These are phyloP conservation scores for Cucurbita pepo DNA, from an alignment of 306 rosid genomes.

Conservation along the genomic window DNA sequence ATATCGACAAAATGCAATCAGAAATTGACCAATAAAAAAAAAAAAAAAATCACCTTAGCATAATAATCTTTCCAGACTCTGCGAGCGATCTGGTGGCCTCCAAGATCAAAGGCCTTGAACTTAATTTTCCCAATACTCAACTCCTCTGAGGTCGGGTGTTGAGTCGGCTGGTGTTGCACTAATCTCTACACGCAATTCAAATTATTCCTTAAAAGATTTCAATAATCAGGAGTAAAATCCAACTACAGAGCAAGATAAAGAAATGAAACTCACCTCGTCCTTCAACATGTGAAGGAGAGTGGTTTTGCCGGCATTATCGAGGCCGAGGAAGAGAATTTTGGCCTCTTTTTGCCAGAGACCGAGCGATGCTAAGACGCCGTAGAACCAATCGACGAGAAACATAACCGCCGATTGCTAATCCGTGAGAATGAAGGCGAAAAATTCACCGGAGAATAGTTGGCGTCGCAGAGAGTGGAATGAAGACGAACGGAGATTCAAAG, in stretches of 20 bases:
- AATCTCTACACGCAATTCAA: conserved; percentile 42
- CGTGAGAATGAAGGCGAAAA: not conserved
- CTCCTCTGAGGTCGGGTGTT: conserved; percentile 84
- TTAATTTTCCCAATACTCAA: conserved; percentile 85
- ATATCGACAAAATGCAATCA: not conserved
- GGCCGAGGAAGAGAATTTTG: conserved; percentile 85
- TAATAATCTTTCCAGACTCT: conserved; percentile 96
- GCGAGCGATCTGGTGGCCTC: conserved; percentile 90
- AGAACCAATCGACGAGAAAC: conserved; percentile 89
- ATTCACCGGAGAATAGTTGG: conserved; percentile 8
- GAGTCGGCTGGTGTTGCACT: conserved; percentile 95
- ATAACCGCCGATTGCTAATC: conserved; percentile 5
- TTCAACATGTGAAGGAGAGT: conserved; percentile 95
- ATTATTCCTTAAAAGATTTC: not conserved
- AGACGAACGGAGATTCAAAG: not conserved
- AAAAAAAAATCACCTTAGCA: conserved; percentile 45
- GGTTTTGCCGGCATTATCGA: conserved; percentile 92
- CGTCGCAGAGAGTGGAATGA: not conserved
- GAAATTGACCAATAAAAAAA: not conserved
- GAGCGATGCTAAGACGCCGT: conserved; percentile 76
- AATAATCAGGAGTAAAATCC: not conserved
- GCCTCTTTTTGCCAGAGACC: conserved; percentile 98
- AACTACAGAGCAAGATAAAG: not conserved
- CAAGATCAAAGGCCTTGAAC: conserved; percentile 91
- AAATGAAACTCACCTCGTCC: conserved; percentile 55